Evolutionary conservation across 2,329 filamentous ascomycete species (phyloP), one percentile per base, ranked within the genome.

Genomic region (Penicillium italicum): DNA sequence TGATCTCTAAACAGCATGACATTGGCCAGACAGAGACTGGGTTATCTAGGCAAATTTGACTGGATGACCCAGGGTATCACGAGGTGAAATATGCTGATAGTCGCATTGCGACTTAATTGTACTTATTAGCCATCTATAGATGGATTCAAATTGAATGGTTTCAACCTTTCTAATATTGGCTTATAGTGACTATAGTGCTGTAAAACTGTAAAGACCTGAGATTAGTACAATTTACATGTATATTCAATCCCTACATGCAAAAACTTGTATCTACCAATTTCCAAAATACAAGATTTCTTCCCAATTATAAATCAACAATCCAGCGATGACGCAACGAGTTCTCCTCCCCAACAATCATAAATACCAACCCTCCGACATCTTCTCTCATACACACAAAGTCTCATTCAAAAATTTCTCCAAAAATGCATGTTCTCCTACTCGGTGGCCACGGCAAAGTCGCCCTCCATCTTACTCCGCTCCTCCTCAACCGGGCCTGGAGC

Each of bases 371-470:
- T 18, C 7, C 10, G 6, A 18, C n/a, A 33, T 26, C 14, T 48
- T 20, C 26, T 10, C 33, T 14, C 10, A 16, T 20, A 20, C 42
- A 16, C 2, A 24, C 45, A 34, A n/a, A 43, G 6, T 11, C 8
- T 16, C 14, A 28, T 30, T 5, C 5, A 33, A 45, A 36, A 45
- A 36, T 16, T 14, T 5, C 14, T 24, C 22, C 53, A 69, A 51
- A 49, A 53, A 72, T 72, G 68, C 77, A 72, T 79, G 84, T 92
- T 56, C 85, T 92, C 58, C 75, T 94, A 62, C 83, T 94, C 60
- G 90, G 90, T 67, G 90, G 90, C 66, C 89, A 92, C 76, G 90
- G 90, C 76, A 90, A 91, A 71, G 75, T 94, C 57, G 83, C 89
- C 62, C 84, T 89, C 56, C 76, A 87, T 41, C 81, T 94, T 37